Percentiles rank a stretch among this genome's conserved stretches.
Evolutionary conservation across 1,139 yeast species (phyloP).

Genomic region (Geotrichum fermentans): DNA sequence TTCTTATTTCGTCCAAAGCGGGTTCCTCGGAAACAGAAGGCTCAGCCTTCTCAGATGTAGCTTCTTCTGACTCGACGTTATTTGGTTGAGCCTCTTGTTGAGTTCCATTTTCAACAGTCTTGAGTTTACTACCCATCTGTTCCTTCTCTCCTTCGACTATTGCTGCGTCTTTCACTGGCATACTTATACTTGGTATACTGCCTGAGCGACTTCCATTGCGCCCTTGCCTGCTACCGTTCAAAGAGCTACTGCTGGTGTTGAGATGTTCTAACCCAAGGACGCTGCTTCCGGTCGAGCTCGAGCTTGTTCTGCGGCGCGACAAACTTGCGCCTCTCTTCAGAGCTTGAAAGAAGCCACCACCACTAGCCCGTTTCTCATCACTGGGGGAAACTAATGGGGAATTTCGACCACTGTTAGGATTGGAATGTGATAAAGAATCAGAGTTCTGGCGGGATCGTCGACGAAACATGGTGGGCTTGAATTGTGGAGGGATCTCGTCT

Average conservation of each 20-base stretch:
- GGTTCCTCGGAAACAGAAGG: too few relatives aligned
- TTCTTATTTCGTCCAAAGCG: not conserved
- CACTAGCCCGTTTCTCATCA: constrained; percentile 9
- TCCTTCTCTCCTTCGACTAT: not conserved
- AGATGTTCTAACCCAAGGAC: constrained; percentile 6
- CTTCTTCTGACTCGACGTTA: too few relatives aligned
- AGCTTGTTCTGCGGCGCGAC: constrained; percentile 12
- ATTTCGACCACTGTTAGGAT: constrained; percentile 5
- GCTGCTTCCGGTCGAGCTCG: constrained; percentile 12
- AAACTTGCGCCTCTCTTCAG: constrained; percentile 18
- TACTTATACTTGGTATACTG: not conserved
- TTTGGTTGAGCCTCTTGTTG: not conserved
- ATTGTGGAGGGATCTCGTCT: not conserved
- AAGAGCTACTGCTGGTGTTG: constrained; percentile 2
- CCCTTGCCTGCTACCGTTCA: not conserved
- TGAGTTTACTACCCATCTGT: too few relatives aligned
- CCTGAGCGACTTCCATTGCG: not conserved
- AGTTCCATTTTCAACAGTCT: not conserved
- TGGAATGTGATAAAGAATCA: not conserved
- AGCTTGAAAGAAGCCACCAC: constrained; percentile 17
- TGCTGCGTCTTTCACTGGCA: not conserved
- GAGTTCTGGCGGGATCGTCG: not conserved
- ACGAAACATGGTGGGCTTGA: not conserved
- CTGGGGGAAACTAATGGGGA: constrained; percentile 11
- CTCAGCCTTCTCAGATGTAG: too few relatives aligned